Evolutionary conservation across 75 land plant species (phyloP).

Genomic region (Selaginella tamariscina): DNA sequence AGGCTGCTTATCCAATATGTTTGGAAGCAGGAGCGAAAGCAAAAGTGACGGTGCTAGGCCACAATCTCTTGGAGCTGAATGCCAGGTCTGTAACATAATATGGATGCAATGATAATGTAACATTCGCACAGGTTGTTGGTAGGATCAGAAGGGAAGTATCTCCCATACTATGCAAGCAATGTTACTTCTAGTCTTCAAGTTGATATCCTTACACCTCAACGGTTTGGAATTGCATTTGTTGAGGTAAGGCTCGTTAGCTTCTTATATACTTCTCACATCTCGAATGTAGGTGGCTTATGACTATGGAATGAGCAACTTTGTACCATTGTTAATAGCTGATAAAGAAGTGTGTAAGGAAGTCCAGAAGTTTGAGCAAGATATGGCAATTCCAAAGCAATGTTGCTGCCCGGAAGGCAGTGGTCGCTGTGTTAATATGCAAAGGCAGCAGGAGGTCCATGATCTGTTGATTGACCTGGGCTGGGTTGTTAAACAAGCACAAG

Average conservation of each 20-base stretch:
- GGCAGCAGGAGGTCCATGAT: slow-evolving; percentile 25
- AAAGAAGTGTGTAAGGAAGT: slow-evolving; percentile 53
- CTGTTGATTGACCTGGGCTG: slow-evolving; percentile 68
- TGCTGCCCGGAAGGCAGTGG: slow-evolving; percentile 3
- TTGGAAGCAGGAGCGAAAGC: slow-evolving; percentile 64
- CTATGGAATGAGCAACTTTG: slow-evolving; percentile 64
- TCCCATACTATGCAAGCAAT: slow-evolving; percentile 17
- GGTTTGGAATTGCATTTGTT: slow-evolving; percentile 68
- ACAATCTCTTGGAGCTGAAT: slow-evolving; percentile 48
- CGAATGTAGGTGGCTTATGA: slow-evolving; percentile 63
- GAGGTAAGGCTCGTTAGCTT: slow-evolving; percentile 41
- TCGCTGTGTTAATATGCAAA: background rate
- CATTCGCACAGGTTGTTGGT: slow-evolving; percentile 49
- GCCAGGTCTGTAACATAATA: slow-evolving; percentile 32
- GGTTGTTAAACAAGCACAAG: slow-evolving; percentile 33
- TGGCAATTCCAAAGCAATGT: background rate
- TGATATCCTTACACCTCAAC: slow-evolving; percentile 18
- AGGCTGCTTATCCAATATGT: slow-evolving; percentile 54
- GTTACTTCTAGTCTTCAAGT: background rate
- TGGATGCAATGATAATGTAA: too few relatives aligned
- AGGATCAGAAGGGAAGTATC: slow-evolving; percentile 58
- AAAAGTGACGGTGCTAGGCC: slow-evolving; percentile 53
- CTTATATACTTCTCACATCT: background rate
- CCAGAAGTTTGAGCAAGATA: slow-evolving; percentile 26
- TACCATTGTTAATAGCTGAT: slow-evolving; percentile 63